Percentiles rank a stretch among this genome's conserved stretches.
Evolutionary conservation across 1,139 yeast genomes (phyloP).

Genomic region (Zygosaccharomyces sapae): DNA sequence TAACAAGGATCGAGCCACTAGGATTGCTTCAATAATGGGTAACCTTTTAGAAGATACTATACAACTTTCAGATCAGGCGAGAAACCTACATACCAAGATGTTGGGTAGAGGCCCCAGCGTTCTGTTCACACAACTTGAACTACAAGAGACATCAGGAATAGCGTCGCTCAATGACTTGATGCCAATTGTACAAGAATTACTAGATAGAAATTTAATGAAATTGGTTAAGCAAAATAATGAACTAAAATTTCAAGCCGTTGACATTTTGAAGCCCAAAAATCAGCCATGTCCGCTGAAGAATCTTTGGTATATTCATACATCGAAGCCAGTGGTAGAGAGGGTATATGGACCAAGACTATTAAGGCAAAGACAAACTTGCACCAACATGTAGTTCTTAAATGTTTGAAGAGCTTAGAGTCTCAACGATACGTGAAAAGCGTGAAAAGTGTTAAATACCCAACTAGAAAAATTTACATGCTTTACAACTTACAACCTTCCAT

Average conservation of each 20-base stretch:
- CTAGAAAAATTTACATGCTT: constrained; percentile 92
- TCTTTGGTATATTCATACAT: constrained; percentile 87
- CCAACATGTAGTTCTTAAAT: constrained; percentile 83
- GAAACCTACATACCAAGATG: constrained; percentile 58
- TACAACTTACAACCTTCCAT: constrained; percentile 89
- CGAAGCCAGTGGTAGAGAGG: constrained; percentile 91
- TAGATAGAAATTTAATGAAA: constrained; percentile 63
- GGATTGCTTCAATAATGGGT: constrained; percentile 12
- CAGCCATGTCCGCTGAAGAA: constrained; percentile 80
- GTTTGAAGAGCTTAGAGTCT: constrained; percentile 75
- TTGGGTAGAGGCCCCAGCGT: constrained; percentile 44
- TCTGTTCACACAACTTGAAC: constrained; percentile 56
- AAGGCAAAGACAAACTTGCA: constrained; percentile 89
- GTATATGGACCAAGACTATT: constrained; percentile 92
- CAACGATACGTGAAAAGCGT: constrained; percentile 86
- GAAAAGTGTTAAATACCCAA: constrained; percentile 89
- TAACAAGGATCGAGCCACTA: background rate
- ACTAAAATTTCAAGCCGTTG: constrained; percentile 69
- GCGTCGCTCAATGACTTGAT: constrained; percentile 47
- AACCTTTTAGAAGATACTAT: constrained; percentile 16
- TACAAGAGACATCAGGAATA: constrained; percentile 44
- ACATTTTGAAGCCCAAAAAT: constrained; percentile 64
- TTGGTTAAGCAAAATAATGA: constrained; percentile 61
- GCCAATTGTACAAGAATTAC: constrained; percentile 59
- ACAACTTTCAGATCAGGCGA: constrained; percentile 48